Percentiles rank a stretch among this genome's conserved stretches.
Conservation (phyloP, 495 filamentous ascomycete genomes). For the Patellaria atrata region DNA sequence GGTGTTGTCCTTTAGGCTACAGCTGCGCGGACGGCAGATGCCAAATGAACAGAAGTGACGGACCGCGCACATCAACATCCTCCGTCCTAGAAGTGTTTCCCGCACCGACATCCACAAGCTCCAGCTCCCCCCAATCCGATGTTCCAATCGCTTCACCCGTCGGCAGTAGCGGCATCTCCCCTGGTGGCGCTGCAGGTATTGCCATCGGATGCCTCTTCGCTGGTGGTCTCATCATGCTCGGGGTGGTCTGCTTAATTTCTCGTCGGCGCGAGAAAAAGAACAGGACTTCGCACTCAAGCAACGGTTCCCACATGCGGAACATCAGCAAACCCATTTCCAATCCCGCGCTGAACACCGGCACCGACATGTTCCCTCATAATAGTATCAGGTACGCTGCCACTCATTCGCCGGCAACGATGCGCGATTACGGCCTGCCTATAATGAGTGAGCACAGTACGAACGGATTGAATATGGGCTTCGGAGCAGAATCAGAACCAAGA, state of each 20-base stretch:
- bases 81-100: conserved; percentile 15
- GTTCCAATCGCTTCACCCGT: conserved; percentile 9
- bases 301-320: conserved; percentile 31
- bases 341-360: conserved; percentile 34
- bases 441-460: no score
- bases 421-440: background rate
- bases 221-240: conserved; percentile 35
- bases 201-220: conserved; percentile 49
- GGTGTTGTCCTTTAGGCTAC: conserved; percentile 71
- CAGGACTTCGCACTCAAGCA: conserved; percentile 24
- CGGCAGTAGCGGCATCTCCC: conserved; percentile 32
- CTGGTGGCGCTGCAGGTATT: conserved; percentile 40
- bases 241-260: conserved; percentile 31
- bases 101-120: conserved; percentile 25
- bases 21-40: conserved; percentile 40
- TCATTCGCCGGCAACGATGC: conserved; percentile 9
- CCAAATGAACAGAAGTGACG: conserved; percentile 22
- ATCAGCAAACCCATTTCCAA: conserved; percentile 42
- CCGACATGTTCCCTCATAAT: conserved; percentile 40
- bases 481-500: conserved; percentile 19
- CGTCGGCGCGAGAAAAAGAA: conserved; percentile 26
- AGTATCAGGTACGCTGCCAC: conserved; percentile 6
- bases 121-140: conserved; percentile 22
- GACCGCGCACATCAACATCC: conserved; percentile 3
- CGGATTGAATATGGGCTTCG: no score